Base-by-base conservation (phyloP, 2,329 filamentous ascomycete genomes). In the Pseudogymnoascus sp. region DNA sequence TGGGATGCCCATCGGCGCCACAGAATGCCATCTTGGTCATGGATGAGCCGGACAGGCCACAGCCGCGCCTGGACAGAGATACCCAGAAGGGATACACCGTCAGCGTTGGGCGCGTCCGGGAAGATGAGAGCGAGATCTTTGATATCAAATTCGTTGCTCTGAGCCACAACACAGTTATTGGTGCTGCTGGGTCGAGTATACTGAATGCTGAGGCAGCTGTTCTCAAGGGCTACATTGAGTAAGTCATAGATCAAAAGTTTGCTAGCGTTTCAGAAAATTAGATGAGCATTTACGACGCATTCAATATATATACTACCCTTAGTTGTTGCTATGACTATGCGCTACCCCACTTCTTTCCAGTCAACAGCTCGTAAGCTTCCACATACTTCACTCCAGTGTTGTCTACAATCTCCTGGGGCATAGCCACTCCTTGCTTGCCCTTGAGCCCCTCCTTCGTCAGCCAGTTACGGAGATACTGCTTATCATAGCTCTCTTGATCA, bases 131-230 rank as follows among this genome's bases (percentile, higher is more conserved):
- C 65, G 90, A 90, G 17, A 88, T 96, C 66, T 97, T 97, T 70
- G 94, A 97, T 72, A 83, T 97, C 73, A 92, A 95, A 74, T 97
- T 97, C 75, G 92, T 94, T 64, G 91, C 92, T 24, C 78, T 97
- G 68, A 96, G 90, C 72, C 94, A 97, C 71, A 90, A 90, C 71
- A 89, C 93, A 64, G 89, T 99, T 61, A 93, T 99, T 73, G 93
- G 93, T 66, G 94, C 94, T 33, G 92, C 93, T n/a, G 94, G 94
- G 9, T 95, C 91, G 1, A 96, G 90, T 33, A 96, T 97, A 75
- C 76, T 97, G 68, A 97, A 97, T 71, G 92, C 92, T 29, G 93
- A 97, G 75, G 91, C 92, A 29, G 91, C 92, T 24, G 86, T 96
- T 9, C 83, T 97, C 66, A 95, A 96, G 79, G 93, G 92, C 4